phyloP scores from a whole-genome alignment of 352 stramenopile genomes.

The Phytopythium ostracodes region DNA sequence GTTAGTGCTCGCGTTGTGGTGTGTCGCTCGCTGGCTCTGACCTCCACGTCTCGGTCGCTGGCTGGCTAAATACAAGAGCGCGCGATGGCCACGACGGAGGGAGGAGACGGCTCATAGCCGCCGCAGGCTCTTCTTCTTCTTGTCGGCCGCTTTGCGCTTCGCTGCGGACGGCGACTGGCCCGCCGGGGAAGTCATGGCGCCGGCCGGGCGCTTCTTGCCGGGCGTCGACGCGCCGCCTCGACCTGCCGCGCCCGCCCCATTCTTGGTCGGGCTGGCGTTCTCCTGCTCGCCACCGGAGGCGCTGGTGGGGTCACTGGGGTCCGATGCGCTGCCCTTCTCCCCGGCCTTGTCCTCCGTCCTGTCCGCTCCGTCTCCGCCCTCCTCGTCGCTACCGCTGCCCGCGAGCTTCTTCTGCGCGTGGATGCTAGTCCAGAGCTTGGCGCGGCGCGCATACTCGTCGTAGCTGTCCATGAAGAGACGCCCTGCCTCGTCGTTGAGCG shows the following conservation, averaged over 20 bases:
- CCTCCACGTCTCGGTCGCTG: background rate
- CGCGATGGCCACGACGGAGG: background rate
- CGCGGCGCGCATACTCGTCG: conserved; percentile 93
- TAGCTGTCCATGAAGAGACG: conserved; percentile 99
- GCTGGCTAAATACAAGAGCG: background rate
- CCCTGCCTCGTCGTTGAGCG: conserved; percentile 98
- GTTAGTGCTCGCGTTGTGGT: conserved; percentile 1
- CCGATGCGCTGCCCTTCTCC: conserved; percentile 37
- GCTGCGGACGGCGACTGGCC: background rate
- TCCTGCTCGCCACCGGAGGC: conserved; percentile 6
- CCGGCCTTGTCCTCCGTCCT: conserved; percentile 20
- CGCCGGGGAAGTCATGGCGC: background rate
- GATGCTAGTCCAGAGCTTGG: conserved; percentile 88
- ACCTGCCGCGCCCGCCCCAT: background rate
- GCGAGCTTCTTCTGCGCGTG: conserved; percentile 70
- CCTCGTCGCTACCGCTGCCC: conserved; percentile 21
- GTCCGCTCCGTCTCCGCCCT: conserved; percentile 5
- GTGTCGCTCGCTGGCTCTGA: background rate
- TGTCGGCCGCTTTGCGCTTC: conserved; percentile 6
- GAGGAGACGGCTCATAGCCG: background rate
- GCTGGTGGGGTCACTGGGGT: background rate
- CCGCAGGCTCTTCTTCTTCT: conserved; percentile 9
- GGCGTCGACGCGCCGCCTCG: background rate
- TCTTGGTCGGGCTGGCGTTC: conserved; percentile 2
- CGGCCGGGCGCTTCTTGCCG: conserved; percentile 5